Base-by-base conservation (phyloP, 805 yeast species). In the Teunomyces funiuensis region DNA sequence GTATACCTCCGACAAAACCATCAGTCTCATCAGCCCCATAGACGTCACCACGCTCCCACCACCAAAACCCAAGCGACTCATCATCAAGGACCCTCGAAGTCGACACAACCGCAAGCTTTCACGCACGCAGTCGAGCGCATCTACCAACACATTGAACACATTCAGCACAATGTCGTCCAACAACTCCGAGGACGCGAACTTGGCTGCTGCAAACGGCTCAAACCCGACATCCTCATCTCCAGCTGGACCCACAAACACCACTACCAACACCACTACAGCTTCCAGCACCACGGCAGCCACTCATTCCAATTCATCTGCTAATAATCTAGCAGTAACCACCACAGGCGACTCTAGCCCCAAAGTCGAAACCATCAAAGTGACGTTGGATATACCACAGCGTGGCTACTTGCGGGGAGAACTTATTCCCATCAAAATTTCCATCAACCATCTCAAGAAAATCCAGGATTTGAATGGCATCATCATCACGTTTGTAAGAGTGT, bases 321-420 rank as follows among this genome's bases (percentile, higher is more conserved):
- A 18, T 20, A 22, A 33, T 15, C 25, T 31, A 4, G 34, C 25
- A 17, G 23, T 20, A 5, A 17, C 34, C 5, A 20, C 16, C 11
- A 31, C 34, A n/a, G 19, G n/a, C 5, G 31, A 25, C 14, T 26
- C 31, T 2, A 14, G 26, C 4, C 40, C 28, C 17, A 49, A 44
- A 39, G 59, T 61, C 1, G 63, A 57, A 25, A 49, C 60, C n/a
- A 70, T 71, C 28, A 63, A 63, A 31, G 71, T 69, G 5, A 45
- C 63, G 13, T 49, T 70, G 37, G 66, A 59, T 14, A 58, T 69
- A 6, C 63, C 88, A 1, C 74, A 76, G 30, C 67, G 83, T 28
- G 97, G 97, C 0, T 88, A 74, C 54, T 63, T 86, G 1, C 72
- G 89, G 23, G 96, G 96, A 17, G 97, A 89, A 55, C 57, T 74